Percentiles rank a stretch among this genome's conserved stretches.
These are phyloP conservation scores for Entrophospora sp. DNA, from an alignment of 192 early-diverging fungal species.

Conservation along the genomic window DNA sequence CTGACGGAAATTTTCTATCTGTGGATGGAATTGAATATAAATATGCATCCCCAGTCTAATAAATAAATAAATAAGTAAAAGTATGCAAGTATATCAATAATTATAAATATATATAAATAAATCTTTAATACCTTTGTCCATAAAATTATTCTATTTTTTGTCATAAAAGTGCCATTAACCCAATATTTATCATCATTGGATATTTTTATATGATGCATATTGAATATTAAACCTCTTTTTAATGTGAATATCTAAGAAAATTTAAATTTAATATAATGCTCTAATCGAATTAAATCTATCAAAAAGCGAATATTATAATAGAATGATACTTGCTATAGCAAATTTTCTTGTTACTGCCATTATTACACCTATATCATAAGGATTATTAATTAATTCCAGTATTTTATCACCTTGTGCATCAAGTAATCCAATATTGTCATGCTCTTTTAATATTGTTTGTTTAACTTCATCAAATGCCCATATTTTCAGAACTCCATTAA, in stretches of 20 bases:
- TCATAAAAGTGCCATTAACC: conserved; percentile 32
- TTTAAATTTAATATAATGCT: not conserved
- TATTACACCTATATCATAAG: conserved; percentile 22
- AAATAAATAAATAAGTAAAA: not conserved
- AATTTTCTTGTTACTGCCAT: conserved; percentile 26
- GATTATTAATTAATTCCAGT: conserved; percentile 20
- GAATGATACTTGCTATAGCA: conserved; percentile 17
- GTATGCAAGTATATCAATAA: too few species aligned
- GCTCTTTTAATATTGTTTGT: conserved; percentile 35
- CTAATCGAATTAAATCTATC: too few species aligned
- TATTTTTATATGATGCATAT: conserved; percentile 7
- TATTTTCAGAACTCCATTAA: conserved; percentile 38
- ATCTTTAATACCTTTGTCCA: conserved; percentile 37
- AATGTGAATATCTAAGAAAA: conserved; percentile 16
- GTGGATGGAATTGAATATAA: conserved; percentile 22
- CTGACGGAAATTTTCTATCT: not conserved
- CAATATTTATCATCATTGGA: conserved; percentile 20
- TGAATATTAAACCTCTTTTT: not conserved
- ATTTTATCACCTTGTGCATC: conserved; percentile 18
- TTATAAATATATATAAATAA: not conserved
- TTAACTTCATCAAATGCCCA: conserved; percentile 45
- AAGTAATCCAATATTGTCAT: conserved; percentile 18
- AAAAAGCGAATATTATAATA: not conserved
- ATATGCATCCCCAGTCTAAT: conserved; percentile 28
- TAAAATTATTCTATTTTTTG: conserved; percentile 22